These are phyloP conservation scores for Xanthoceras sorbifolium DNA, from an alignment of 345 rosid genomes.

Conservation along the genomic window DNA sequence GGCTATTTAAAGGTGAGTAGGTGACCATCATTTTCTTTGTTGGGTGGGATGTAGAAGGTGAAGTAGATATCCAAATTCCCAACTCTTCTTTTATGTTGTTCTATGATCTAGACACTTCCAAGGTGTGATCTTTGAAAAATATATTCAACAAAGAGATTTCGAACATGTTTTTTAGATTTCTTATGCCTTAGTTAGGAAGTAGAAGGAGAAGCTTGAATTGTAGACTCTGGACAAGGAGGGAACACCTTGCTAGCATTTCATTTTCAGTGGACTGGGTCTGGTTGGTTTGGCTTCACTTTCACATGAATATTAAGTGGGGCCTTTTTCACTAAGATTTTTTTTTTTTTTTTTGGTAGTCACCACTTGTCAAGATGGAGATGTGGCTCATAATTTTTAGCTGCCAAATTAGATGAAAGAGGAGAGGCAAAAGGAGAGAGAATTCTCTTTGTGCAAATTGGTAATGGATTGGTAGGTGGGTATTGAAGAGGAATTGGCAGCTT, in stretches of 20 bases:
- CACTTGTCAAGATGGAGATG: neutral
- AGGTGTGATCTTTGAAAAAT: neutral
- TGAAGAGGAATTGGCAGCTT: slow-evolving; percentile 12
- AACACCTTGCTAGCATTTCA: no score
- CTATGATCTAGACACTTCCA: neutral
- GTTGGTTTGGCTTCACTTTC: no score
- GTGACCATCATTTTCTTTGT: neutral
- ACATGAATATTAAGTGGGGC: neutral
- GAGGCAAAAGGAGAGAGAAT: neutral
- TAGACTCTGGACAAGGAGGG: neutral
- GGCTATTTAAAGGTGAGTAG: neutral
- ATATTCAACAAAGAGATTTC: neutral
- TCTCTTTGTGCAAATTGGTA: neutral
- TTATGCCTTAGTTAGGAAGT: no score
- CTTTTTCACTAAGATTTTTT: neutral
- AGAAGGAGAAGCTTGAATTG: neutral
- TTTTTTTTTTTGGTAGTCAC: neutral
- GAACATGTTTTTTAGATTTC: neutral
- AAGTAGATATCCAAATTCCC: neutral
- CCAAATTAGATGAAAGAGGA: neutral
- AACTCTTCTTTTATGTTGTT: neutral
- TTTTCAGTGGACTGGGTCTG: no score
- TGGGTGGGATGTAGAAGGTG: slow-evolving; percentile 8
- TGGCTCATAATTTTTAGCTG: neutral
- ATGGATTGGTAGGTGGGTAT: neutral